Evolutionary conservation across 2,329 filamentous ascomycete species (phyloP).

Genomic region (Ophiostoma montium): DNA sequence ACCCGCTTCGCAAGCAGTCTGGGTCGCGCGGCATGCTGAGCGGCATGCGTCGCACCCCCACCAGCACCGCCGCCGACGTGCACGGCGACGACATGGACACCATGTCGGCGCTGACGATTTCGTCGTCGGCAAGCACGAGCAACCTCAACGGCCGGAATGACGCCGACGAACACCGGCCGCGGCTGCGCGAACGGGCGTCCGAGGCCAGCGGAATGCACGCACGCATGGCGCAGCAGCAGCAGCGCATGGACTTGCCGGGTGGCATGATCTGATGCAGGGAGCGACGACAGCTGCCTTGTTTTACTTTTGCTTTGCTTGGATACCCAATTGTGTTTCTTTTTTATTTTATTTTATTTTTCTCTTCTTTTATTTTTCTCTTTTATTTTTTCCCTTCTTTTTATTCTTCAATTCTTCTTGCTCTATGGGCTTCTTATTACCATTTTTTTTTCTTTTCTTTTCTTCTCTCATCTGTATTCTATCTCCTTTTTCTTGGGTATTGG

Average conservation of each 20-base stretch:
- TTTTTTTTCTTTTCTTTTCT: neutral
- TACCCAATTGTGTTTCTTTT: neutral
- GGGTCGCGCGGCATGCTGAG: conserved; percentile 27
- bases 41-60: conserved; percentile 19
- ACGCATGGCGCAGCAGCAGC: conserved; percentile 10
- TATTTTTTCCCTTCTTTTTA: neutral
- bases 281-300: neutral
- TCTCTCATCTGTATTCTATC: neutral
- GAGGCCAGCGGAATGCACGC: conserved; percentile 21
- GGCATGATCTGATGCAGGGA: conserved; percentile 21
- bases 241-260: conserved; percentile 19
- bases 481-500: conserved; percentile 2
- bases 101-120: conserved; percentile 15
- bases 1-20: conserved; percentile 35
- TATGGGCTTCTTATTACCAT: too few species aligned
- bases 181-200: conserved; percentile 28
- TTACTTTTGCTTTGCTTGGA: neutral
- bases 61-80: neutral
- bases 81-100: conserved; percentile 20
- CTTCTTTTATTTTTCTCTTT: neutral
- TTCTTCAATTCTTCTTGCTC: neutral
- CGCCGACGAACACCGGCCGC: conserved; percentile 25
- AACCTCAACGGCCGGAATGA: conserved; percentile 21
- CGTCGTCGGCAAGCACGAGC: conserved; percentile 10
- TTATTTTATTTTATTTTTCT: neutral